Conservation (phyloP, 305 asterid species). For the Solanum hybrid region DNA sequence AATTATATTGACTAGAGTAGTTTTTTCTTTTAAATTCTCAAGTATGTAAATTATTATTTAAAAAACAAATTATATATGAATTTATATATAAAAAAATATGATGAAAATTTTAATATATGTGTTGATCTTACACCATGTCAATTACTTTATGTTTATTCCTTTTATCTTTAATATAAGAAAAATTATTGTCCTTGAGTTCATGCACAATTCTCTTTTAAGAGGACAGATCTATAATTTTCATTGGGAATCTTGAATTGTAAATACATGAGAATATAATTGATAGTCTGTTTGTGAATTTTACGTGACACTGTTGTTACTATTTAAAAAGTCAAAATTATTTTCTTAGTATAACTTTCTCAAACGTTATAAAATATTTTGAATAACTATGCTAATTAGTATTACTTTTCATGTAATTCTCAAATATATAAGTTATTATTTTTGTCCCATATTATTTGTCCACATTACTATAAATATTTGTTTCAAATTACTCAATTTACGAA, state of each 20-base stretch:
- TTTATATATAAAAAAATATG: background rate
- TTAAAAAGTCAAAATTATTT: background rate
- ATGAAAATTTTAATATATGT: background rate
- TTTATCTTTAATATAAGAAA: background rate
- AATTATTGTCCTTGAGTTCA: background rate
- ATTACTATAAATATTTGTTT: background rate
- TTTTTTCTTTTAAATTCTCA: background rate
- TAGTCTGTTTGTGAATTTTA: background rate
- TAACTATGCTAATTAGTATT: background rate
- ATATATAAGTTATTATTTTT: background rate
- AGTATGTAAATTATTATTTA: background rate
- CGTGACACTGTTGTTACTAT: background rate
- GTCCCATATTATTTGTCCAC: background rate
- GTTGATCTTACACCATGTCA: background rate
- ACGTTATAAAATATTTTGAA: background rate
- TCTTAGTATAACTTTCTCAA: background rate
- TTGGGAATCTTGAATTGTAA: background rate
- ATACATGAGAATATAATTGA: background rate
- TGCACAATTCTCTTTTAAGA: background rate
- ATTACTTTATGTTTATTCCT: background rate
- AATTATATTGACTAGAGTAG: background rate
- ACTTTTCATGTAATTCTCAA: background rate
- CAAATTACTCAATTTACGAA: background rate
- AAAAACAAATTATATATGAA: too few relatives aligned
- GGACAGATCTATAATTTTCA: background rate